Base-by-base conservation (phyloP, 495 filamentous ascomycete species). In the Annulohypoxylon bovei region DNA sequence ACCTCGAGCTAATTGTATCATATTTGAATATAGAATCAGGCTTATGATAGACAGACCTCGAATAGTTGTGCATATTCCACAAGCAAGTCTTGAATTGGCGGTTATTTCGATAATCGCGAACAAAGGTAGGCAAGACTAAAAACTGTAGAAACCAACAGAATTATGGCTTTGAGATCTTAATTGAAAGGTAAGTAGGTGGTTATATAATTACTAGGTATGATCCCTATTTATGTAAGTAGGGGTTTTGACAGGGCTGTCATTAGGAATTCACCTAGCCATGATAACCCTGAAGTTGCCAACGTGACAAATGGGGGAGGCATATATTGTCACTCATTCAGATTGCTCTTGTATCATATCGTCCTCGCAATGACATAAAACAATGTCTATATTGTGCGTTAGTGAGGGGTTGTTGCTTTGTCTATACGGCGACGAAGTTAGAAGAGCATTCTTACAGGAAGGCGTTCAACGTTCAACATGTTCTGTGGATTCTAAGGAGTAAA, bases 41-140 rank as follows among this genome's bases (percentile, higher is more conserved):
- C 39, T 5, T 14, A 39, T 46, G 12, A 14, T 49, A 47, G 72
- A 62, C 50, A 37, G 3, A 1, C 30, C 62, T 61, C 69, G 72
- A 73, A 75, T 20, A 25, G 27, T 49, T 53, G 14, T 42, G 75
- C 32, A 66, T 65, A 54, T 72, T 77, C 69, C 46, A 73, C 44
- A 52, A 67, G 59, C 37, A 60, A 20, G 52, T 58, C 22, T 44
- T 46, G 22, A 27, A 16, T 22, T 28, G 23, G 23, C 16, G 49
- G 32, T 58, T 22, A 32, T 11, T 57, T 65, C 55, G 27, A 72
- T 18, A 14, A 14, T 7, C 20, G 1, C 23, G 37, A 16, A 65
- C 65, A 72, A 72, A 68, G 65, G 49, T 35, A 28, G n/a, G 0
- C 12, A 22, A 16, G 20, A 30, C 25, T 18, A 55, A 62, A 60